phyloP scores from a whole-genome alignment of 2,329 filamentous ascomycete genomes.

The Tolypocladium guangdongense region DNA sequence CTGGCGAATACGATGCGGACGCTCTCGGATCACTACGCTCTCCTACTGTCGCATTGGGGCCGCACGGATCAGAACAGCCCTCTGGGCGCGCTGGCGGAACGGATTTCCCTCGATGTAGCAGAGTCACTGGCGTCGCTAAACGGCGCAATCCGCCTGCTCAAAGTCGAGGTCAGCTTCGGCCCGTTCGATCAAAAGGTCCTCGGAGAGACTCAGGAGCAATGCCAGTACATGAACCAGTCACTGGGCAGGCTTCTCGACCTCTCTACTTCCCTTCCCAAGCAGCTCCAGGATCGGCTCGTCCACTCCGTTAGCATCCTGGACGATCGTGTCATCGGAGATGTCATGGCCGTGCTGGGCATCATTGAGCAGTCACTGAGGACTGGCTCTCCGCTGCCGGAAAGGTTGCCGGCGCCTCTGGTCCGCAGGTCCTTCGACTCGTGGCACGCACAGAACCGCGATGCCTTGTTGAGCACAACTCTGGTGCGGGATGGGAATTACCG shows the following conservation, averaged over 20 bases:
- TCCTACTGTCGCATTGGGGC: constrained; percentile 33
- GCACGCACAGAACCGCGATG: constrained; percentile 7
- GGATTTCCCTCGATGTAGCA: constrained; percentile 17
- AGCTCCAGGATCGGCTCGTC: constrained; percentile 28
- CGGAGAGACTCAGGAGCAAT: constrained; percentile 17
- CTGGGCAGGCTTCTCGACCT: constrained; percentile 19
- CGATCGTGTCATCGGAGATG: constrained; percentile 32
- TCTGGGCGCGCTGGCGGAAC: constrained; percentile 18
- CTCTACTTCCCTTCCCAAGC: constrained; percentile 24
- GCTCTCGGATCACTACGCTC: constrained; percentile 36
- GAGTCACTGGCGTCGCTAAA: constrained; percentile 16
- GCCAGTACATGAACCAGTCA: constrained; percentile 22
- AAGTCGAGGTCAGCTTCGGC: constrained; percentile 17
- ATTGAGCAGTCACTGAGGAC: constrained; percentile 35
- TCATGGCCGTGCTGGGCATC: constrained; percentile 38
- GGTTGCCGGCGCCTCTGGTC: constrained; percentile 34
- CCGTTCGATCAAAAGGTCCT: constrained; percentile 19
- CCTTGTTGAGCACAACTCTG: constrained; percentile 19
- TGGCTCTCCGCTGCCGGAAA: constrained; percentile 33
- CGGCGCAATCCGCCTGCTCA: constrained; percentile 14
- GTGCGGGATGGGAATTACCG: constrained; percentile 31
- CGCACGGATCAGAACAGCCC: constrained; percentile 14
- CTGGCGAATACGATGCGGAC: constrained; percentile 31
- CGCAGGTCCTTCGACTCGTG: constrained; percentile 21
- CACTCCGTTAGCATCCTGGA: constrained; percentile 27